phyloP scores from a whole-genome alignment of 768 basidiomycete species.

The Boletus pseudopeckii region DNA sequence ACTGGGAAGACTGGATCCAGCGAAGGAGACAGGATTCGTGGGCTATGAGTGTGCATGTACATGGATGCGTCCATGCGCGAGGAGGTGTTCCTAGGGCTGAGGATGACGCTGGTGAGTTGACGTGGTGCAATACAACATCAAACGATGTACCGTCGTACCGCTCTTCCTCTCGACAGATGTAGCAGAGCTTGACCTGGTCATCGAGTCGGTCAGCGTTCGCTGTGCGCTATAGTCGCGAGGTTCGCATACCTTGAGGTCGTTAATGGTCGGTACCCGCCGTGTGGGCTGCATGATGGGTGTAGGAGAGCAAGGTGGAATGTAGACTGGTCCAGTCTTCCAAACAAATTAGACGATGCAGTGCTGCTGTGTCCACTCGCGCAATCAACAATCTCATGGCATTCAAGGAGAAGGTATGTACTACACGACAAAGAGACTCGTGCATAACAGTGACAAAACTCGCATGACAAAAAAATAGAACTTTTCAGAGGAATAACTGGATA shows the following conservation, averaged over 20 bases:
- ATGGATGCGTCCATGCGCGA: conserved; percentile 73
- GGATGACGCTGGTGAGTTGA: background rate
- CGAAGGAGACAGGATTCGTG: conserved; percentile 76
- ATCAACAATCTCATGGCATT: conserved; percentile 14
- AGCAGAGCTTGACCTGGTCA: conserved; percentile 65
- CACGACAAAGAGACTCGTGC: conserved; percentile 9
- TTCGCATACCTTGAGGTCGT: conserved; percentile 31
- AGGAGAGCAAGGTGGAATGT: background rate
- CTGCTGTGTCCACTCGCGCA: background rate
- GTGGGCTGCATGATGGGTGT: conserved; percentile 22
- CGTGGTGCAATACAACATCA: background rate
- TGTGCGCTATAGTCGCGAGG: background rate
- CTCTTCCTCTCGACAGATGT: conserved; percentile 78
- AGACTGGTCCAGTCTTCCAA: background rate
- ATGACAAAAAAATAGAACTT: background rate
- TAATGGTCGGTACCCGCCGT: conserved; percentile 31
- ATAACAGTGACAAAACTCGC: conserved; percentile 1
- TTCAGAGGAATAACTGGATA: background rate
- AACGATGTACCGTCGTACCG: conserved; percentile 37
- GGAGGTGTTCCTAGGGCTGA: conserved; percentile 47
- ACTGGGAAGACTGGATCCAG: conserved; percentile 75
- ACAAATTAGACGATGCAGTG: background rate
- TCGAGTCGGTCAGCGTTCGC: conserved; percentile 1
- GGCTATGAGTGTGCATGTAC: conserved; percentile 75
- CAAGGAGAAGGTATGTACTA: conserved; percentile 18